Evolutionary conservation across 139 green algal species (phyloP), one percentile per base, ranked within the genome.

Genomic region (Coccomyxa sp.): DNA sequence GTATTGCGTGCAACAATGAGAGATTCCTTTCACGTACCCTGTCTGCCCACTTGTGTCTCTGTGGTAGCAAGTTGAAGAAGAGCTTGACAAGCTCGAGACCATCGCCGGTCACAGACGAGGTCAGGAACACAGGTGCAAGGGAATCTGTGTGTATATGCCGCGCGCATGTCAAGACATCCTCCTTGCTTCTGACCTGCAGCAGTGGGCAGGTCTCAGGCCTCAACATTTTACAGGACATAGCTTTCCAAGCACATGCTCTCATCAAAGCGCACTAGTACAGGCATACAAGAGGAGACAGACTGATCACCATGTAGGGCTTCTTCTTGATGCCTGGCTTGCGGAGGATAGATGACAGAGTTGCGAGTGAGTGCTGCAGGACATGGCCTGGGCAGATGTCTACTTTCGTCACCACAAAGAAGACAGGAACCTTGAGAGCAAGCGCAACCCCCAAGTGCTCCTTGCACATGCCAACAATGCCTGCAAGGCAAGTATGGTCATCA

Each of bases 361-460:
- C 79, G 80, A 97, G 84, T 0, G 89, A 96, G 82, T 97, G 87
- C 84, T 95, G 90, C 68, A 95, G 84, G 73, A 97, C 89, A 81
- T 98, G 92, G 31, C 95, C 90, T 0, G 93, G 90, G 58, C 87
- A 92, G 70, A 98, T 94, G 87, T 98, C 94, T 12, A 96, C 73
- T 81, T 91, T 84, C 50, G 80, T 84, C 8, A 83, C 79, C 36
- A 97, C 79, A 77, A 98, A 97, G 86, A 98, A 97, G 24, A 92
- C 88, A 0, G 93, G 94, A 55, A 96, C 86, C 83, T 95, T 92
- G 58, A 98, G 86, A 1, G 95, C 93, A 80, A 99, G 88, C 24
- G 95, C 88, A 86, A 97, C 91, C 8, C 97, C 89, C 86, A 96
- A 79, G 83, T 99, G 92, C 90, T 98, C 94, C 89, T 97, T 97